These are phyloP conservation scores for Mortierella polycephala DNA, from an alignment of 371 early-diverging fungal genomes.

Conservation along the genomic window DNA sequence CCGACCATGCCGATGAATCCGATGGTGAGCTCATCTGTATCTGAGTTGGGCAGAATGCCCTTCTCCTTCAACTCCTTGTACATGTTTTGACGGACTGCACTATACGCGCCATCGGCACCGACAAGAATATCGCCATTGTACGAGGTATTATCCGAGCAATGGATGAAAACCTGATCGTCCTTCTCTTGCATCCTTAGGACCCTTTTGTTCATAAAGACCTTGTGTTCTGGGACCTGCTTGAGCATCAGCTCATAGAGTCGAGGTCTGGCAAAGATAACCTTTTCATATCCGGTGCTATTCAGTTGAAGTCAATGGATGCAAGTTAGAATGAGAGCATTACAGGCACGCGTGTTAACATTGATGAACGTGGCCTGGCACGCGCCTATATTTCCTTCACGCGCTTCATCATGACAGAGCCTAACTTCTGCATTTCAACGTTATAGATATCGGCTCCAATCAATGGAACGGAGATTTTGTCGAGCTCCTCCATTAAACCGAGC, in stretches of 20 bases:
- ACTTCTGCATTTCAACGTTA: slow-evolving; percentile 1
- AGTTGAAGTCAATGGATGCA: no score
- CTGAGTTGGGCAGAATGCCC: slow-evolving; percentile 9
- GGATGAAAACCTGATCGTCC: slow-evolving; percentile 12
- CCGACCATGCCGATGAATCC: slow-evolving; percentile 20
- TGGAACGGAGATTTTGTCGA: slow-evolving; percentile 5
- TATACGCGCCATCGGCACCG: slow-evolving; percentile 35
- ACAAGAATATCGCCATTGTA: slow-evolving; percentile 27
- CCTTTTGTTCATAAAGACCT: slow-evolving; percentile 13
- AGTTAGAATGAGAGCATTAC: no score
- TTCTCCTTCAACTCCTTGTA: slow-evolving; percentile 8
- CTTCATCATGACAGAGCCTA: slow-evolving; percentile 6
- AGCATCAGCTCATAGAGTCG: slow-evolving; percentile 14
- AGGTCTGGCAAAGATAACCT: slow-evolving; percentile 16
- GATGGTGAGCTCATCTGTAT: not conserved
- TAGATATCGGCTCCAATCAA: no score
- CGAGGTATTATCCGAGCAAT: slow-evolving; percentile 10
- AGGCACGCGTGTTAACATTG: no score
- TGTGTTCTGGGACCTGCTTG: slow-evolving; percentile 1
- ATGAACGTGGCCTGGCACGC: not conserved
- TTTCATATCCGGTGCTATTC: slow-evolving; percentile 8
- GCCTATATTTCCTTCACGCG: slow-evolving; percentile 2
- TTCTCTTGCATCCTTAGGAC: slow-evolving; percentile 12
- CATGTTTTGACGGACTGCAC: slow-evolving; percentile 15
- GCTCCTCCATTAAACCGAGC: not conserved